Evolutionary conservation across 2,329 filamentous ascomycete genomes (phyloP).

Genomic region (Cladophialophora carrionii): DNA sequence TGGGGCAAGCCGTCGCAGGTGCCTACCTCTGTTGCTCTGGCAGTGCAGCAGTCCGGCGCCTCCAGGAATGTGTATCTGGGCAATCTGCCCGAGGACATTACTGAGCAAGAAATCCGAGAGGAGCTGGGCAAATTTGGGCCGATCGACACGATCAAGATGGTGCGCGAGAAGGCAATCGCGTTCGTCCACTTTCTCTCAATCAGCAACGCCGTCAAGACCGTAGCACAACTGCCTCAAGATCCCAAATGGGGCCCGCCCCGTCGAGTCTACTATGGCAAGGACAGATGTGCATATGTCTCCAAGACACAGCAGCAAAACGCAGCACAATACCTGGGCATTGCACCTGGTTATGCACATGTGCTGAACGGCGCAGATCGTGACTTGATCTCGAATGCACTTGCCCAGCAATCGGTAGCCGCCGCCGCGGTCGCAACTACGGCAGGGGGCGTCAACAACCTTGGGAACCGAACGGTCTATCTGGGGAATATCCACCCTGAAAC

Average conservation of each 20-base stretch:
- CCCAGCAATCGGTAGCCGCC: slow-evolving; percentile 95
- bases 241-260: slow-evolving; percentile 94
- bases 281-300: slow-evolving; percentile 96
- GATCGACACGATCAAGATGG: slow-evolving; percentile 96
- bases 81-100: slow-evolving; percentile 85
- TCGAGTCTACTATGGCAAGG: slow-evolving; percentile 98
- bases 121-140: slow-evolving; percentile 95
- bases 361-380: slow-evolving; percentile 95
- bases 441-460: slow-evolving; percentile 94
- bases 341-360: slow-evolving; percentile 93
- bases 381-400: slow-evolving; percentile 91
- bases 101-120: slow-evolving; percentile 88
- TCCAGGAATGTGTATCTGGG: slow-evolving; percentile 97
- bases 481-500: slow-evolving; percentile 99
- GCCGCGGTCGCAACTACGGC: slow-evolving; percentile 95
- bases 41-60: slow-evolving; percentile 94
- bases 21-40: slow-evolving; percentile 93
- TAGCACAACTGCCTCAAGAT: slow-evolving; percentile 93
- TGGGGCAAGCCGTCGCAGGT: slow-evolving; percentile 99
- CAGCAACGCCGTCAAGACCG: slow-evolving; percentile 96
- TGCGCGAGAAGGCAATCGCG: slow-evolving; percentile 95
- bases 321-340: slow-evolving; percentile 95
- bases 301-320: slow-evolving; percentile 99
- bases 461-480: slow-evolving; percentile 95
- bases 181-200: slow-evolving; percentile 98